Percentiles rank a stretch among this genome's conserved stretches.
Conservation (phyloP, 2,329 filamentous ascomycete genomes). For the Hymenotorrendiella dingleyae region DNA sequence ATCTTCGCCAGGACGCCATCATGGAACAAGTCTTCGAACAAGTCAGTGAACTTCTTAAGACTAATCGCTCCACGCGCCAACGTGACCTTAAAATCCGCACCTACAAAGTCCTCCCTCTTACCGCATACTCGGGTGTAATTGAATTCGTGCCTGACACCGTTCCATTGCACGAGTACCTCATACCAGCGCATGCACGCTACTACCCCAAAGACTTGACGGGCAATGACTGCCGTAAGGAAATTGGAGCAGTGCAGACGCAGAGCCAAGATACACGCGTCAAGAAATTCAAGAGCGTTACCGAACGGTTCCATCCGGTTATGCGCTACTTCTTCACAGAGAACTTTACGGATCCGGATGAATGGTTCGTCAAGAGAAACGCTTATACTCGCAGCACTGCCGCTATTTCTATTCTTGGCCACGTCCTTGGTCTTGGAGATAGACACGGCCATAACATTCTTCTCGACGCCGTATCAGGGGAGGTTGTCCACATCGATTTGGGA, state of each 20-base stretch:
- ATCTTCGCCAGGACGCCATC: slow-evolving; percentile 91
- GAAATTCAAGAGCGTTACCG: slow-evolving; percentile 71
- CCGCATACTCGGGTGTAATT: slow-evolving; percentile 79
- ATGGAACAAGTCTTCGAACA: slow-evolving; percentile 99
- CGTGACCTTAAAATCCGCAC: slow-evolving; percentile 86
- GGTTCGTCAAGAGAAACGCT: slow-evolving; percentile 83
- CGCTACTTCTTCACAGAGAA: slow-evolving; percentile 95
- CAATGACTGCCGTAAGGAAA: slow-evolving; percentile 70
- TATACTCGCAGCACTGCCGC: slow-evolving; percentile 92
- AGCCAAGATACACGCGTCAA: slow-evolving; percentile 65
- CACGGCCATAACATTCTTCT: slow-evolving; percentile 97
- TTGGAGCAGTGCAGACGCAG: slow-evolving; percentile 65
- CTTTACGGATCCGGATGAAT: slow-evolving; percentile 90
- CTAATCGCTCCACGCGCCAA: slow-evolving; percentile 80
- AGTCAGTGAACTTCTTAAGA: slow-evolving; percentile 82
- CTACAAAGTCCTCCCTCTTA: slow-evolving; percentile 93
- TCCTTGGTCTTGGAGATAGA: slow-evolving; percentile 86
- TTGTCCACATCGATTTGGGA: slow-evolving; percentile 93
- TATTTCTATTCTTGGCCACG: slow-evolving; percentile 89
- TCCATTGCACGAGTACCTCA: slow-evolving; percentile 84
- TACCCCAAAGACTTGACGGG: slow-evolving; percentile 78
- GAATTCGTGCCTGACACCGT: slow-evolving; percentile 95
- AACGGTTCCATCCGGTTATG: slow-evolving; percentile 87
- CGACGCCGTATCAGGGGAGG: slow-evolving; percentile 83
- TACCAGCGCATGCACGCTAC: slow-evolving; percentile 84